phyloP scores from a whole-genome alignment of 768 basidiomycete genomes.

The Suillus hirtellus region DNA sequence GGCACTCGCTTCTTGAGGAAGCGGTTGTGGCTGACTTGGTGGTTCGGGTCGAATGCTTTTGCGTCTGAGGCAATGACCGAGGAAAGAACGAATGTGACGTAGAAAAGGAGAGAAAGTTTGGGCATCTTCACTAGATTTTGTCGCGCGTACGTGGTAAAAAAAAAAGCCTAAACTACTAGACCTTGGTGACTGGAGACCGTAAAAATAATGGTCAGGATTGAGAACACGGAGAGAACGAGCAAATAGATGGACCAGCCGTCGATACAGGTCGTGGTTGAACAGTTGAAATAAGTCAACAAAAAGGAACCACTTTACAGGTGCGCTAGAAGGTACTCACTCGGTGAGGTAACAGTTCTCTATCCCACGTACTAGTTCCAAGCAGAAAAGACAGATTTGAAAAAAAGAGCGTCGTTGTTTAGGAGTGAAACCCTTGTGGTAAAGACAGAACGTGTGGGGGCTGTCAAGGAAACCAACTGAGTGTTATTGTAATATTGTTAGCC shows the following conservation, averaged over 20 bases:
- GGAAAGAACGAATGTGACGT: constrained; percentile 54
- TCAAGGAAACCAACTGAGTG: constrained; percentile 3
- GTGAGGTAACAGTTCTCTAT: constrained; percentile 4
- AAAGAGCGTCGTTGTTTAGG: constrained; percentile 1
- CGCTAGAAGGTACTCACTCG: constrained; percentile 5
- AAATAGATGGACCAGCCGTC: constrained; percentile 4
- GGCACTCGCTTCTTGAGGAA: constrained; percentile 67
- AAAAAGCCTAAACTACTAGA: background rate
- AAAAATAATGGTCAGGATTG: background rate
- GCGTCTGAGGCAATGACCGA: constrained; percentile 48
- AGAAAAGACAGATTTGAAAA: constrained; percentile 7
- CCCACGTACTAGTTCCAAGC: background rate
- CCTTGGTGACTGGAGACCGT: background rate
- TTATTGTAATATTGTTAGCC: constrained; percentile 1
- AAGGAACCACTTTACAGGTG: background rate
- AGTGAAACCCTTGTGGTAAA: background rate
- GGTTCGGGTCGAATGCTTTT: constrained; percentile 41
- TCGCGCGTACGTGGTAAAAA: constrained; percentile 9
- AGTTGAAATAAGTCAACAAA: constrained; percentile 3
- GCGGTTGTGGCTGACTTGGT: constrained; percentile 61
- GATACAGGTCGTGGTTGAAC: constrained; percentile 6
- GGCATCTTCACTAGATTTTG: constrained; percentile 44
- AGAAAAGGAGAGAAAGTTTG: constrained; percentile 64
- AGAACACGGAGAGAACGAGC: background rate
- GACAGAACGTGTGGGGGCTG: background rate